Conservation (phyloP, 176 grass and related monocot genomes). For the Canna indica region DNA sequence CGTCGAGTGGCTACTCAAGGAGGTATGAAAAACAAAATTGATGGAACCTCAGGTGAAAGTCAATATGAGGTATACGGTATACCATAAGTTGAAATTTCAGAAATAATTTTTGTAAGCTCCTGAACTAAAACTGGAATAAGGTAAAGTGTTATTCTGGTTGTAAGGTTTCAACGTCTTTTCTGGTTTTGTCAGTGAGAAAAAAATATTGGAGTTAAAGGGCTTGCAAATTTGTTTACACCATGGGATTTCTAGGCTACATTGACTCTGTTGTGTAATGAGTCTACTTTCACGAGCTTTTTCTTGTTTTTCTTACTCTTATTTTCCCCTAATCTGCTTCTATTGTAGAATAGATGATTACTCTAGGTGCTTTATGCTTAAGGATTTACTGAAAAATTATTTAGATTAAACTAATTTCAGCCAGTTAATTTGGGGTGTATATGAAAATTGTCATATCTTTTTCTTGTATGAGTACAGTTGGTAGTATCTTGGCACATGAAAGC, state of each 20-base stretch:
- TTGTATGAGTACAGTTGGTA: conserved; percentile 63
- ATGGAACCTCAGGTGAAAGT: too few relatives aligned
- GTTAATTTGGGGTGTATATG: not conserved
- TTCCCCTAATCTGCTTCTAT: not conserved
- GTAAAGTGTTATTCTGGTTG: too few relatives aligned
- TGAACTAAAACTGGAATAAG: too few relatives aligned
- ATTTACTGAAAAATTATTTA: not conserved
- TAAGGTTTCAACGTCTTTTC: too few relatives aligned
- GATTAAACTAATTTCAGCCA: not conserved
- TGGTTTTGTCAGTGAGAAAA: too few relatives aligned
- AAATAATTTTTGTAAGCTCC: too few relatives aligned
- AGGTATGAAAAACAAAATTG: too few relatives aligned
- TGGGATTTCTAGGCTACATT: not conserved
- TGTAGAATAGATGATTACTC: not conserved
- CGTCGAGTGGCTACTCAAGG: too few relatives aligned
- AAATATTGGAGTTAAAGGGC: too few relatives aligned
- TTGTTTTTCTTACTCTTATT: not conserved
- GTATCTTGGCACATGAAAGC: conserved; percentile 99
- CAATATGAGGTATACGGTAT: too few relatives aligned
- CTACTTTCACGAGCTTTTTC: not conserved
- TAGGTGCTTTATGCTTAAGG: not conserved
- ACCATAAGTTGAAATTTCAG: too few relatives aligned
- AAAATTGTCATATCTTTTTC: not conserved
- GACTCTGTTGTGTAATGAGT: not conserved
- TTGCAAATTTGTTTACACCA: too few relatives aligned